Evolutionary conservation across 768 basidiomycete species (phyloP), one percentile per base, ranked within the genome.

Genomic region (Tricholoma sp.): DNA sequence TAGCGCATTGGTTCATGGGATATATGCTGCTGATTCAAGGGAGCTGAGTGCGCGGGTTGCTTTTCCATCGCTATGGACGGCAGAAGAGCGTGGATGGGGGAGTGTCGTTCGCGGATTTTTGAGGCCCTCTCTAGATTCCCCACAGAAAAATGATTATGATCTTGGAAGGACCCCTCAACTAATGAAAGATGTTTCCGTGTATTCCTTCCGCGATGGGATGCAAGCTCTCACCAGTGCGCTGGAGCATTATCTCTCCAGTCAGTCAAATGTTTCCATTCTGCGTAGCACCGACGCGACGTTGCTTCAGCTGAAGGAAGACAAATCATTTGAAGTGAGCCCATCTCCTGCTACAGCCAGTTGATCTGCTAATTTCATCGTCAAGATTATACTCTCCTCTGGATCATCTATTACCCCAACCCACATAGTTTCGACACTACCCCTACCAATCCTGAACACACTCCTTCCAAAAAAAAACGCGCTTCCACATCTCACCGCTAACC

Each of bases 11-110:
- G 83, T 94, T 1, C 95, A 97, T 64, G 96, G 96, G 0, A 89
- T 98, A 54, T 98, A 98, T 66, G 94, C 93, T 1, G 83, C 92
- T 0, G 93, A 96, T 63, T 82, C 94, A 2, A 74, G 89, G 2
- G 63, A 74, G 39, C 71, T 98, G 15, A 91, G 90, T 57, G 75
- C 93, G 2, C 81, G 86, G 3, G 79, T 92, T 2, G 82, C 91
- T 1, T 92, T 97, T 64, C 88, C 91, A 0, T 72, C 75, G 2
- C 61, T 97, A 53, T 89, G 84, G 80, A 80, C 86, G 0, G 77
- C 85, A 0, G 91, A 88, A 65, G 78, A 84, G 51, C 68, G 76
- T 18, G 86, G 89, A 2, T 66, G 74, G 13, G 94, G 94, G 0
- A 88, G 88, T 49, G 75, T 96, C 36, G 66, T 93, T 0, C 68